Percentiles rank a stretch among this genome's conserved stretches.
phyloP scores from a whole-genome alignment of 2,329 filamentous ascomycete species.

The Triangularia verruculosa region DNA sequence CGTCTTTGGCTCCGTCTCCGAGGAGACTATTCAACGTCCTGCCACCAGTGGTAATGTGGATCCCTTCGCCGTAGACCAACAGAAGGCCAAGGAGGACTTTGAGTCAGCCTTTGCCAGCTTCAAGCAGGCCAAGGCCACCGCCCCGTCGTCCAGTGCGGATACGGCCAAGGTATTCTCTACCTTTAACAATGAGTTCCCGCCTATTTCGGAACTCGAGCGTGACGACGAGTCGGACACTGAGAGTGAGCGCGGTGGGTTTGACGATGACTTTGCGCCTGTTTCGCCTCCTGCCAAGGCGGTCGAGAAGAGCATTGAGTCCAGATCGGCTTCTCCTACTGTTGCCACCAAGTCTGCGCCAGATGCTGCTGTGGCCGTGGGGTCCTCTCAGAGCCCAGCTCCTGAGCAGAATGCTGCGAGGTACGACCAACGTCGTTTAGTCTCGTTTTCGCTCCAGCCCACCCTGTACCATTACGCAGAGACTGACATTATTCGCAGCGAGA shows the following conservation, averaged over 20 bases:
- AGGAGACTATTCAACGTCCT: conserved; percentile 21
- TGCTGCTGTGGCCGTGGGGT: conserved; percentile 12
- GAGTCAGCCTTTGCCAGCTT: conserved; percentile 83
- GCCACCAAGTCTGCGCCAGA: conserved; percentile 23
- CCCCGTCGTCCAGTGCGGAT: conserved; percentile 26
- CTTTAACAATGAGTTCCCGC: conserved; percentile 82
- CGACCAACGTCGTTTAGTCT: conserved; percentile 14
- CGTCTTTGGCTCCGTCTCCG: conserved; percentile 22
- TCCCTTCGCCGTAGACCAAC: conserved; percentile 54
- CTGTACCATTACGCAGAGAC: conserved; percentile 1
- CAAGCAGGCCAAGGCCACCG: conserved; percentile 42
- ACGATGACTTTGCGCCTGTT: conserved; percentile 82
- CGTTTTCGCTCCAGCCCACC: conserved; percentile 8
- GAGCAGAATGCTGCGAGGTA: conserved; percentile 25
- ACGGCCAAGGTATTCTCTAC: conserved; percentile 44
- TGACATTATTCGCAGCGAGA: conserved; percentile 24
- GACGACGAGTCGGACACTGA: conserved; percentile 83
- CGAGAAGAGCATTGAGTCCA: conserved; percentile 30
- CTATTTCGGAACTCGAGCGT: conserved; percentile 79
- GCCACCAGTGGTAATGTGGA: conserved; percentile 36
- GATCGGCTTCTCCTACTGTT: conserved; percentile 25
- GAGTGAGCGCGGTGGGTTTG: conserved; percentile 79
- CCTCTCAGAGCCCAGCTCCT: conserved; percentile 12
- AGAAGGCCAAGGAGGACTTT: conserved; percentile 74
- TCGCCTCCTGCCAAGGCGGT: conserved; percentile 42